A percentile compares a stretch with the other conserved stretches of the same genome.
Evolutionary conservation across 2,329 filamentous ascomycete genomes (phyloP).

Genomic region (Botrytis aclada): DNA sequence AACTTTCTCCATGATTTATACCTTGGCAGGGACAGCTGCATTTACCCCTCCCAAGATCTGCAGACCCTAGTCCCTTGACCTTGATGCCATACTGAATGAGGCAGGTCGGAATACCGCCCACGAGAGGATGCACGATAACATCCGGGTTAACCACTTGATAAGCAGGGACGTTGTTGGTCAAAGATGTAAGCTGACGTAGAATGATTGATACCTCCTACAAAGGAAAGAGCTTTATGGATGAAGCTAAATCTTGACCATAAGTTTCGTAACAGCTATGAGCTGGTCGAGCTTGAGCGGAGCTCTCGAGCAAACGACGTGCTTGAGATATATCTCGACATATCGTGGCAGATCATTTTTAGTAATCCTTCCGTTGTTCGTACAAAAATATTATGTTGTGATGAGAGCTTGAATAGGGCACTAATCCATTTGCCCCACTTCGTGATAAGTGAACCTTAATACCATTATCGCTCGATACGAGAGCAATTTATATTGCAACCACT

Average conservation of each 20-base stretch:
- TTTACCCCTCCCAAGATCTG: constrained; percentile 8
- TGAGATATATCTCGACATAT: not conserved
- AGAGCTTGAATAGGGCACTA: not conserved
- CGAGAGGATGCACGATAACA: not conserved
- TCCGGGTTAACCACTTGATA: not conserved
- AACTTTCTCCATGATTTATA: constrained; percentile 9
- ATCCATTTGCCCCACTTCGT: not conserved
- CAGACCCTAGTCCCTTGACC: constrained; percentile 11
- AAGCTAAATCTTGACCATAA: not conserved
- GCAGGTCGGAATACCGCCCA: not conserved
- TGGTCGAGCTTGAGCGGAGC: not conserved
- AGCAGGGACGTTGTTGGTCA: not conserved
- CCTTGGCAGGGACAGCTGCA: constrained; percentile 16
- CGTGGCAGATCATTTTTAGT: not conserved
- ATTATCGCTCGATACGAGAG: not conserved
- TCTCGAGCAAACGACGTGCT: not conserved
- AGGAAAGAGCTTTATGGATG: not conserved
- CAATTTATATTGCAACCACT: not conserved
- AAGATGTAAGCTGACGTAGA: constrained; percentile 12
- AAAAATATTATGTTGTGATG: not conserved
- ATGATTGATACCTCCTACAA: constrained; percentile 8
- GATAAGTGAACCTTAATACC: not conserved
- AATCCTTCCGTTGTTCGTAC: not conserved
- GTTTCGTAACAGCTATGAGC: not conserved
- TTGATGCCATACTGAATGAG: constrained; percentile 7